Evolutionary conservation across 2,329 filamentous ascomycete species (phyloP), one percentile per base, ranked within the genome.

Genomic region (Calonectria multiphialidica): DNA sequence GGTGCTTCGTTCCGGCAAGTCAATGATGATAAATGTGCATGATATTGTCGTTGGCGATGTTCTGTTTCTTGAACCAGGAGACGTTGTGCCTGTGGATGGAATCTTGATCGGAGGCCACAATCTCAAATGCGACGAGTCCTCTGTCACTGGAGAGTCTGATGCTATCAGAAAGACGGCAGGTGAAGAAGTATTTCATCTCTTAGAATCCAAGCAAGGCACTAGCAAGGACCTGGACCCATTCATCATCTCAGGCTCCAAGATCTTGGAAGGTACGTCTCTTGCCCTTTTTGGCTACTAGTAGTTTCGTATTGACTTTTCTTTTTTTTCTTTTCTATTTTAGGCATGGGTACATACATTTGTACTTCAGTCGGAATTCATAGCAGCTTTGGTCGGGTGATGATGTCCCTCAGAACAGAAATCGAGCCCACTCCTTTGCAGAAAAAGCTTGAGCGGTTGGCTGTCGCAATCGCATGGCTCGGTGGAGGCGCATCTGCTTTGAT

Each of bases 71-170:
- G 91, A 92, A 74, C 90, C 92, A 1, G 92, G 93, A 72, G 92
- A 94, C 77, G 85, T 93, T 66, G 87, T 94, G 49, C 92, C 93
- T 0, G 92, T 91, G 1, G 93, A 94, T 79, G 93, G 93, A 9
- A 87, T 94, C 62, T 89, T 94, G 69, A 91, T 94, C 73, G 85
- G 87, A 8, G 85, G 85, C 4, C 83, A 86, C 72, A 82, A 82
- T 6, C 76, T 87, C 68, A 85, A 92, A 80, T 94, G 92, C 78
- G 93, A 94, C 76, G 93, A 94, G 79, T 93, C 92, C 3, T 93
- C 92, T 10, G 91, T 91, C 1, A 94, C 92, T 28, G 92, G 93
- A 71, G 93, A 94, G 82, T 94, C 92, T 0, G 92, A 94, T 75
- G 87, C 91, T 63, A 88, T 94, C 81, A 92, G 91, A 82, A 94